Percentiles rank a stretch among this genome's conserved stretches.
Conservation (phyloP, 441 rosid genomes). For the Gossypium trilobum region DNA sequence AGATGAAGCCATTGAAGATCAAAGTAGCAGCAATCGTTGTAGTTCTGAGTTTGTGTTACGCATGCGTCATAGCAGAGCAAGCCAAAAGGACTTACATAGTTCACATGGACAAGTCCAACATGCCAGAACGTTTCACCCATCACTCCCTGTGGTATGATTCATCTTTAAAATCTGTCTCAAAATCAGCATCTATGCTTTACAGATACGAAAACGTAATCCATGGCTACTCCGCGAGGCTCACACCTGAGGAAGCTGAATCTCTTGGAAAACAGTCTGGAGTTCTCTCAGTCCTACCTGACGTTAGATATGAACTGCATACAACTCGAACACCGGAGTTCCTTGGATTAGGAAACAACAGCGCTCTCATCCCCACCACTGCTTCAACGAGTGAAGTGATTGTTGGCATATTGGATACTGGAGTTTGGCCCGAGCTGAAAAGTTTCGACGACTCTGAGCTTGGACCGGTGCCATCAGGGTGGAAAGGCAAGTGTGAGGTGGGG, state of each 20-base stretch:
- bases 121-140: constrained; percentile 35
- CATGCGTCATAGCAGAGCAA: constrained; percentile 19
- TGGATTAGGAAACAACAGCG: constrained; percentile 19
- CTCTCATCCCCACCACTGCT: constrained; percentile 16
- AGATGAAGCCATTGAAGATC: constrained; percentile 25
- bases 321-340: constrained; percentile 32
- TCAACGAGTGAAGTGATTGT: constrained; percentile 23
- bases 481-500: constrained; percentile 23
- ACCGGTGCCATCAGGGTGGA: constrained; percentile 24
- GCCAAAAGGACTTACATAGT: constrained; percentile 36
- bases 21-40: constrained; percentile 16
- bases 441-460: constrained; percentile 24
- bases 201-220: constrained; percentile 30
- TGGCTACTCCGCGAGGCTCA: constrained; percentile 29
- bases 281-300: constrained; percentile 26
- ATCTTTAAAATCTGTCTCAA: constrained; percentile 34
- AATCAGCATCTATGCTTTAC: constrained; percentile 40
- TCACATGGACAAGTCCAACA: constrained; percentile 43
- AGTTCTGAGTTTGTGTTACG: constrained; percentile 16
- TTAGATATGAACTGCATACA: constrained; percentile 29
- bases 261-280: constrained; percentile 21
- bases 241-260: constrained; percentile 21
- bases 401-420: constrained; percentile 28
- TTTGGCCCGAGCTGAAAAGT: constrained; percentile 30
- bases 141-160: constrained; percentile 43